Evolutionary conservation across 371 early-diverging fungal species (phyloP).

Genomic region (Mortierella sp.): DNA sequence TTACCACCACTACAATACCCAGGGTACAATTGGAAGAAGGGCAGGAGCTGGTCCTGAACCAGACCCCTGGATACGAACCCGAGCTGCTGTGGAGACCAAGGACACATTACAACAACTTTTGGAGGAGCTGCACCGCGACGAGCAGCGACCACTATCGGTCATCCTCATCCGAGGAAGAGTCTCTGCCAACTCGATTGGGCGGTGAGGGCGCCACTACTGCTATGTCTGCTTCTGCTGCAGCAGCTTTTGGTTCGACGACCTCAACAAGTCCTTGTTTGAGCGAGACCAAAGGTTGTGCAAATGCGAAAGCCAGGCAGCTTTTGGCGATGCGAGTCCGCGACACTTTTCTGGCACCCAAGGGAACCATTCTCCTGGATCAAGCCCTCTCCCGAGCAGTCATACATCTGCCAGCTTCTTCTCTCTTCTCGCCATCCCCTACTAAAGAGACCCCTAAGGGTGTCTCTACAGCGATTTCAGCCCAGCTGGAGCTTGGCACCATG

Average conservation of each 20-base stretch:
- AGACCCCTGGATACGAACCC: conserved; percentile 16
- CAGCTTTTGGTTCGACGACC: conserved; percentile 29
- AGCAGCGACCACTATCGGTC: not conserved
- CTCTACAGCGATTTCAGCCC: not conserved
- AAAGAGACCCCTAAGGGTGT: not conserved
- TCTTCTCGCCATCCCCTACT: not conserved
- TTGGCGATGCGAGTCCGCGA: conserved; percentile 38
- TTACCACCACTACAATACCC: not conserved
- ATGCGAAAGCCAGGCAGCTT: not conserved
- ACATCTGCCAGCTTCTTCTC: not conserved
- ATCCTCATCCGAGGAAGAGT: conserved; percentile 1
- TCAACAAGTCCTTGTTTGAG: conserved; percentile 17
- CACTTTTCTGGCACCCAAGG: conserved; percentile 17
- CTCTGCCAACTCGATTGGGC: not conserved
- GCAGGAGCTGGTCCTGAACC: not conserved
- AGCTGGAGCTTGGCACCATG: not conserved
- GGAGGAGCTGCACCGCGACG: conserved; percentile 13
- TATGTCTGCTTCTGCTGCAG: not conserved
- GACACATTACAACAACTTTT: conserved; percentile 23
- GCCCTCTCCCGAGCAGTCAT: conserved; percentile 16
- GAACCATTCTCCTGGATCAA: conserved; percentile 11
- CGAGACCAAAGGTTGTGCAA: conserved; percentile 22
- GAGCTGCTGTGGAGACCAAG: conserved; percentile 4
- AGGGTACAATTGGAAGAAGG: not conserved
- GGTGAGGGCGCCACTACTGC: not conserved